Percentiles rank a stretch among this genome's conserved stretches.
phyloP scores from a whole-genome alignment of 2,329 filamentous ascomycete species.

The Simplicillium sp. region DNA sequence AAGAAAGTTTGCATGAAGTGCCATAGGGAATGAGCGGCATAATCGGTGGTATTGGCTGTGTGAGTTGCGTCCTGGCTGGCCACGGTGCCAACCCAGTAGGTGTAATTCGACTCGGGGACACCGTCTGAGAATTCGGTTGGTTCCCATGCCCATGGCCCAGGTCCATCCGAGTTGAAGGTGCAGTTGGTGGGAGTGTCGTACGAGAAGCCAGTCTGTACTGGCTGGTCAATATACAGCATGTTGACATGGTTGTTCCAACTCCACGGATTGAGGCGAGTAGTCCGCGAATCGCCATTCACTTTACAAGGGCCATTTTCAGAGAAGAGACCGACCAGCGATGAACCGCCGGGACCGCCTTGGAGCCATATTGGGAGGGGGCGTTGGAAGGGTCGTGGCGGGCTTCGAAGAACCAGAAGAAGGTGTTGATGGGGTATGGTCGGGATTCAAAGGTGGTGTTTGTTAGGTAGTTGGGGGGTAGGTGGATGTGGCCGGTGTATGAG shows the following conservation, averaged over 20 bases:
- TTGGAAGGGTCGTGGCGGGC: slow-evolving; percentile 87
- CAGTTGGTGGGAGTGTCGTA: slow-evolving; percentile 55
- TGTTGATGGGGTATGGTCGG: slow-evolving; percentile 9
- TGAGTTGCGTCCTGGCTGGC: slow-evolving; percentile 17
- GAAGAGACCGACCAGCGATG: slow-evolving; percentile 37
- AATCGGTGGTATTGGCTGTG: slow-evolving; percentile 38
- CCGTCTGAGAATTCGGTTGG: slow-evolving; percentile 25
- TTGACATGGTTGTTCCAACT: slow-evolving; percentile 49
- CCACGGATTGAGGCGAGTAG: slow-evolving; percentile 46
- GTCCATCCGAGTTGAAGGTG: slow-evolving; percentile 40
- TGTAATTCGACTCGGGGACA: slow-evolving; percentile 24
- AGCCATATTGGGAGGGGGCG: slow-evolving; percentile 80
- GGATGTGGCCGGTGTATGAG: slow-evolving; percentile 45
- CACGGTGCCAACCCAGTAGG: slow-evolving; percentile 22
- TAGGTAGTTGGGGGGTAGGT: slow-evolving; percentile 14
- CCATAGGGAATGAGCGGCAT: slow-evolving; percentile 49
- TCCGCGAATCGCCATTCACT: slow-evolving; percentile 34
- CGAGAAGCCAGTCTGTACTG: slow-evolving; percentile 58
- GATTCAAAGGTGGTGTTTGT: not conserved
- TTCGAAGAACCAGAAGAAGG: slow-evolving; percentile 67
- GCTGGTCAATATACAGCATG: slow-evolving; percentile 48
- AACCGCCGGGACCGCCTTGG: slow-evolving; percentile 87
- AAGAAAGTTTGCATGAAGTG: slow-evolving; percentile 55
- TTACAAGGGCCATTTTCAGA: slow-evolving; percentile 19
- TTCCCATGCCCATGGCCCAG: too few species aligned